Evolutionary conservation across 2,329 filamentous ascomycete genomes (phyloP).

Genomic region (Penicillium sp.): DNA sequence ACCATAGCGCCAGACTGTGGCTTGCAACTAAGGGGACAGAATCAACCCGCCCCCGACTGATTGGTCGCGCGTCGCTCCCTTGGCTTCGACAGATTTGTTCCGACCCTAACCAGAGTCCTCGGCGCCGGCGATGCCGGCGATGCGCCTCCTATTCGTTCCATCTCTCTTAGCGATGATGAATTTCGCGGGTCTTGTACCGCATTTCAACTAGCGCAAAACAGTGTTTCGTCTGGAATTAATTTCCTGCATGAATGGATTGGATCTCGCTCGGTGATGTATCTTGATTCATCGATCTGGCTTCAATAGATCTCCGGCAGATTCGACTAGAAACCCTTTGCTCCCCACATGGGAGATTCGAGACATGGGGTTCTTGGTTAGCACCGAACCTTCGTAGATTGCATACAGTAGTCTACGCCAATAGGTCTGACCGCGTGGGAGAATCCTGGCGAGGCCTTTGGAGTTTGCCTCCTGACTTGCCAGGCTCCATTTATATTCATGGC

Average conservation of each 20-base stretch:
- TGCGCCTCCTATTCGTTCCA: not conserved
- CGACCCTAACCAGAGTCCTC: not conserved
- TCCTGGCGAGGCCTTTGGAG: not conserved
- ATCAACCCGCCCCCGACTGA: not conserved
- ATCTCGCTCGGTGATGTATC: not conserved
- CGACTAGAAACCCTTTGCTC: not conserved
- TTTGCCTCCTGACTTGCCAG: not conserved
- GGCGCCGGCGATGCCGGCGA: too few species aligned
- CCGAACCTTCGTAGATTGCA: not conserved
- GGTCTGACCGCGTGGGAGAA: not conserved
- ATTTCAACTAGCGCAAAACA: not conserved
- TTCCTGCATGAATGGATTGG: not conserved
- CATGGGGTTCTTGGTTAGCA: not conserved
- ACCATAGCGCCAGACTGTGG: not conserved
- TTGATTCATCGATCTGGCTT: not conserved
- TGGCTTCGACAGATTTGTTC: too few species aligned
- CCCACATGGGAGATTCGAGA: not conserved
- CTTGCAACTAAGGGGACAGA: not conserved
- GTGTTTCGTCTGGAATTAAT: not conserved
- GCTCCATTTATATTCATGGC: not conserved
- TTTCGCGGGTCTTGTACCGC: not conserved
- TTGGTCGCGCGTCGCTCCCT: not conserved
- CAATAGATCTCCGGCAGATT: not conserved
- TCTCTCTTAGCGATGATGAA: not conserved
- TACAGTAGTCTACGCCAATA: not conserved